These are phyloP conservation scores for Alternaria triticimaculans DNA, from an alignment of 2,329 filamentous ascomycete genomes.

Conservation along the genomic window DNA sequence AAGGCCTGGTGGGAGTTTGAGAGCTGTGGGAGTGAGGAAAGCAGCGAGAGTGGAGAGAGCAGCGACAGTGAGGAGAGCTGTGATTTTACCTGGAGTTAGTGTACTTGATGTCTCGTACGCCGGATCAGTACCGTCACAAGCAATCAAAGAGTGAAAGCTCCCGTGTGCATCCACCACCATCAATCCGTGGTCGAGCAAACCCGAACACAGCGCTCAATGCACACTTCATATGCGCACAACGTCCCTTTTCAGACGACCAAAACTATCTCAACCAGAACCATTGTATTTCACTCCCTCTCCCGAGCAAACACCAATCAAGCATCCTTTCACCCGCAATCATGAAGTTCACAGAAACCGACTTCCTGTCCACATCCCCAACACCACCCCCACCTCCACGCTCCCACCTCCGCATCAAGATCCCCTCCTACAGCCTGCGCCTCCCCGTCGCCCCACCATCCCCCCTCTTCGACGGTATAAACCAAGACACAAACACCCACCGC, in stretches of 20 bases:
- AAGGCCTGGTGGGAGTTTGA: background rate
- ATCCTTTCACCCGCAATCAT: background rate
- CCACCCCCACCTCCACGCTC: background rate
- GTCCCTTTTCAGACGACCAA: background rate
- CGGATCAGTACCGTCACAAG: background rate
- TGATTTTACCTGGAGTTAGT: background rate
- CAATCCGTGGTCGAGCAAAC: too few relatives aligned
- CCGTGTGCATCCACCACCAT: background rate
- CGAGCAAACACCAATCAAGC: background rate
- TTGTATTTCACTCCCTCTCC: background rate
- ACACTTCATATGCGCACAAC: background rate
- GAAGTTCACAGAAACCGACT: constrained; percentile 3
- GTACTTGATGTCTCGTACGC: background rate
- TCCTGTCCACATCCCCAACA: background rate
- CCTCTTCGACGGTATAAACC: constrained; percentile 1
- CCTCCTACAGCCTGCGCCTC: background rate
- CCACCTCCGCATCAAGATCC: background rate
- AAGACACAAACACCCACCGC: constrained; percentile 3
- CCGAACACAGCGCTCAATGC: background rate
- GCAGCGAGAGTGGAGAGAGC: background rate
- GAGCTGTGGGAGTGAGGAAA: background rate
- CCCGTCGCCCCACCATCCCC: constrained; percentile 9
- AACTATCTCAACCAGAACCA: background rate
- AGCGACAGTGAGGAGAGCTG: background rate
- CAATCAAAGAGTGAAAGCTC: background rate